These are phyloP conservation scores for Cyclocybe cylindracea DNA, from an alignment of 768 basidiomycete species.

Conservation along the genomic window DNA sequence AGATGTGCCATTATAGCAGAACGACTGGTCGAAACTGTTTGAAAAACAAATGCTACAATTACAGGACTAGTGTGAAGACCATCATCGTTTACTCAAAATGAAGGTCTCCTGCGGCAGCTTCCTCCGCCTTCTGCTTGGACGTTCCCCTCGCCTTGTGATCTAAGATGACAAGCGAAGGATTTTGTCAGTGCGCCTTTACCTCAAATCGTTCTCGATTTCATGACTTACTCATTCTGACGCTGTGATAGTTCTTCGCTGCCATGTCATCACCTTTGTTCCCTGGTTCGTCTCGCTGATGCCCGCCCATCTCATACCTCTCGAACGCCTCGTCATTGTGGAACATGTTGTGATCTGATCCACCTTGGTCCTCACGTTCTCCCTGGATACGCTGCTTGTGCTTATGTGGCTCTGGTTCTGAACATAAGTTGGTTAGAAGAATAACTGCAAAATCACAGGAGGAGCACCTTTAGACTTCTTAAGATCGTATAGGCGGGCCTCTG, in stretches of 20 bases:
- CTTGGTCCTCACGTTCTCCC: not conserved
- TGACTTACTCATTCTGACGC: constrained; percentile 16
- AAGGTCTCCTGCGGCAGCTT: not conserved
- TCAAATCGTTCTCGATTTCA: not conserved
- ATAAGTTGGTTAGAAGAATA: not conserved
- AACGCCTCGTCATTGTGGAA: constrained; percentile 21
- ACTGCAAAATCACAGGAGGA: no score
- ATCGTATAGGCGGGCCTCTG: constrained; percentile 5
- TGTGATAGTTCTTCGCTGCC: constrained; percentile 2
- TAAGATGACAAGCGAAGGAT: not conserved
- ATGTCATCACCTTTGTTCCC: constrained; percentile 10
- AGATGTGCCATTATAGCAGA: no score
- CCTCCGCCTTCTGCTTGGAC: constrained; percentile 2
- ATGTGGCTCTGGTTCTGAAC: constrained; percentile 13
- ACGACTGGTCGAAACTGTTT: not conserved
- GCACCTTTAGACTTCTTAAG: not conserved
- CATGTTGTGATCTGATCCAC: constrained; percentile 6
- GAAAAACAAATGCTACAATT: not conserved
- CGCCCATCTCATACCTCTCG: constrained; percentile 22
- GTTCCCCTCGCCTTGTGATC: constrained; percentile 17
- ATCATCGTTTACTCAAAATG: not conserved
- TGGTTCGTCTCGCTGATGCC: not conserved
- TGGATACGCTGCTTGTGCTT: constrained; percentile 15
- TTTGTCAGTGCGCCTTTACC: not conserved
- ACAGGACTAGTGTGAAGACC: not conserved